Evolutionary conservation across 768 basidiomycete species (phyloP), one percentile per base, ranked within the genome.

Genomic region (Podaxis sp.): DNA sequence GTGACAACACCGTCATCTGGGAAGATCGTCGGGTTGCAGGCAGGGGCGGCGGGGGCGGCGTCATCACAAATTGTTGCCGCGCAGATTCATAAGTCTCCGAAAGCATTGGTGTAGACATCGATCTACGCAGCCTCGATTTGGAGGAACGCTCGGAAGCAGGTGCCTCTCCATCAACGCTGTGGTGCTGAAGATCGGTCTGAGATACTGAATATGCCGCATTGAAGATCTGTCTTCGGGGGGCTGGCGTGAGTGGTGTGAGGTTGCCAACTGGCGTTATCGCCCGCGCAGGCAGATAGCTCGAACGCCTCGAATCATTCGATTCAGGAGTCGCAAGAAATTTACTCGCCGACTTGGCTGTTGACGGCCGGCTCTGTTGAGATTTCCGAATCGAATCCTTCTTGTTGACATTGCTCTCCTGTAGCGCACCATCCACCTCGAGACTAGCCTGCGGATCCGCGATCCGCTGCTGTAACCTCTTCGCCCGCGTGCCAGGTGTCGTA

Each of bases 241-340:
- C 85, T 38, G 89, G 90, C 2, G 85, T 78, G 20, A 92, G 78
- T 22, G 89, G 86, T 1, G 81, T 84, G 64, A 87, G 74, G 22
- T 80, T 85, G 10, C 80, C 83, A 13, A 77, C 71, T 12, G 90
- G 91, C 0, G 88, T 90, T 64, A 88, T 87, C 13, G 84, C 86
- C 15, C 90, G 86, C 37, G 76, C 65, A 22, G 85, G 84, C 41
- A 83, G 74, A 49, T 79, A 79, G 64, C 77, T 83, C 5, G 80
- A 75, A 53, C 76, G 73, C 38, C 75, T 73, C 40, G 79, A 77
- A 44, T 63, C 56, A 37, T 66, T 57, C 59, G 68, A 67, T 38
- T 60, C 61, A 33, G 67, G 72, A 60, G 70, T 71, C 11, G 70
- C 68, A 62, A 69, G 71, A 63, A 76, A 73, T 44, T 72, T 73